Conservation (phyloP, 2,329 filamentous ascomycete genomes). For the Diaporthe sp. region DNA sequence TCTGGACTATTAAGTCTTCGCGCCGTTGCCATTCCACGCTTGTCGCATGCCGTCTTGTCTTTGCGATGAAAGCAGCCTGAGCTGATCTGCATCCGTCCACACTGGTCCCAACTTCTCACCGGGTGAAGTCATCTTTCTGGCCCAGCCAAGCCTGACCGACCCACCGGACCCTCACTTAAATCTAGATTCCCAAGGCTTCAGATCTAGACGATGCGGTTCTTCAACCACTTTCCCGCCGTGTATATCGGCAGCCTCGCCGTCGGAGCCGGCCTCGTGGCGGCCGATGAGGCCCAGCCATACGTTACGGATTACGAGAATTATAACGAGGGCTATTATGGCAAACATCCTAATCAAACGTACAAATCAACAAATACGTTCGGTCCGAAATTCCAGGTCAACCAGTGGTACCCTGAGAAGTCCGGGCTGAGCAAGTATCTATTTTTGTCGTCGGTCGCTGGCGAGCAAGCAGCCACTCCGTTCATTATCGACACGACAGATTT, state of each 20-base stretch:
- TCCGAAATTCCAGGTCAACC: conserved; percentile 40
- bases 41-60: conserved; percentile 2
- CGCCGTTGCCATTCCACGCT: not conserved
- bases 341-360: conserved; percentile 39
- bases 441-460: conserved; percentile 34
- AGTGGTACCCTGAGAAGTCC: conserved; percentile 39
- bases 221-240: conserved; percentile 32
- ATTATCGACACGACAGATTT: conserved; percentile 41
- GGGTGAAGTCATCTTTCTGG: conserved; percentile 29
- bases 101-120: conserved; percentile 6
- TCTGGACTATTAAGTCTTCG: conserved; percentile 24
- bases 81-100: conserved; percentile 8
- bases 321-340: conserved; percentile 36
- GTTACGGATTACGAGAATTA: conserved; percentile 37
- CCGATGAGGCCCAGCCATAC: conserved; percentile 38
- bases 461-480: conserved; percentile 36
- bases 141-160: conserved; percentile 14
- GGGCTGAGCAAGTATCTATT: conserved; percentile 39
- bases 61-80: conserved; percentile 38
- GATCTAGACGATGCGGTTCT: conserved; percentile 29
- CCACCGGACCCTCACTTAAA: conserved; percentile 1
- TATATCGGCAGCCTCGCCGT: conserved; percentile 36
- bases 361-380: conserved; percentile 30
- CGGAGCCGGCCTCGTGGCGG: conserved; percentile 40
- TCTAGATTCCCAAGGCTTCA: not conserved